Evolutionary conservation across 139 green algal genomes (phyloP).

Genomic region (Micractinium sp.): DNA sequence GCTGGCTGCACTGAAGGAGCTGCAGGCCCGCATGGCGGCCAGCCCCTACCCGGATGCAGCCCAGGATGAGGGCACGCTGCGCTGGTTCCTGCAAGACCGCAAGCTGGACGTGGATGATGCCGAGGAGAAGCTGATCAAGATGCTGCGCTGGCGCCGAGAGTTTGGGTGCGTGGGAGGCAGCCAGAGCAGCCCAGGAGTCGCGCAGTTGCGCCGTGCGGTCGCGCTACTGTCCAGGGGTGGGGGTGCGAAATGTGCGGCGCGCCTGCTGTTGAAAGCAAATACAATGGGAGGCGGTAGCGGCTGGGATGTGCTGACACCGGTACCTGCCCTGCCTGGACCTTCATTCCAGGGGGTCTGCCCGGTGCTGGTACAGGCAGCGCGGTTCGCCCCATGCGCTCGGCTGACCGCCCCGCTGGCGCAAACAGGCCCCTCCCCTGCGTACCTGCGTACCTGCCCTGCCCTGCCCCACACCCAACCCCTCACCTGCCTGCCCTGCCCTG

Average conservation of each 20-base stretch:
- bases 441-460: not conserved
- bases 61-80: constrained; percentile 57
- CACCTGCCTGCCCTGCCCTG: not conserved
- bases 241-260: not conserved
- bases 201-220: too few species aligned
- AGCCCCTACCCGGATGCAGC: constrained; percentile 16
- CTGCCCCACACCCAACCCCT: too few species aligned
- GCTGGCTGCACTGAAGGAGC: constrained; percentile 54
- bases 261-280: not conserved
- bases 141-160: constrained; percentile 68
- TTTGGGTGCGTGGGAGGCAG: constrained; percentile 57
- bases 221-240: too few species aligned
- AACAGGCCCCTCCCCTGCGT: not conserved
- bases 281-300: too few species aligned
- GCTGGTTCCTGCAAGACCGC: constrained; percentile 85
- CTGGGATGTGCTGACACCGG: too few species aligned
- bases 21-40: constrained; percentile 49
- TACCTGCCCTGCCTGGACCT: too few species aligned
- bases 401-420: not conserved
- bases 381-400: too few species aligned
- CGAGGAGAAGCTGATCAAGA: constrained; percentile 78
- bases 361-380: too few species aligned
- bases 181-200: not conserved
- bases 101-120: constrained; percentile 83
- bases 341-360: too few species aligned